Base-by-base conservation (phyloP, 2,329 filamentous ascomycete species). In the Verticillium klebahnii region DNA sequence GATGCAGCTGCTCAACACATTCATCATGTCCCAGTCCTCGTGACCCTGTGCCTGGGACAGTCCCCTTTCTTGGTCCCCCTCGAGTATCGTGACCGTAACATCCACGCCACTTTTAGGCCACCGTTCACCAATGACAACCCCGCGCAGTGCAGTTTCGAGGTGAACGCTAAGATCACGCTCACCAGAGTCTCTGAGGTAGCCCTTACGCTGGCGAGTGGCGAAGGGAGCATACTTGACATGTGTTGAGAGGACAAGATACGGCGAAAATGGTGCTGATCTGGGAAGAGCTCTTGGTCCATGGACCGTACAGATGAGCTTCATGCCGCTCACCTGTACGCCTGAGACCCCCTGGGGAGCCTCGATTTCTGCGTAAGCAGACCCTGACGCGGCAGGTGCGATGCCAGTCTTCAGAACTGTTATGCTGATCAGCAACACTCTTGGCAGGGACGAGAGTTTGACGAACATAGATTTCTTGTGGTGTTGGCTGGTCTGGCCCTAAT, bases 41-140 rank as follows among this genome's bases (percentile, higher is more conserved):
- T 87, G 84, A 9, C 78, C 80, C 67, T 78, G 75, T 29, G 78
- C 77, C 34, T 78, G 72, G 2, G 76, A 77, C 56, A 75, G 74
- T 73, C 75, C 84, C 73, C 73, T 84, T 76, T 94, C 90, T 72
- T 97, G 92, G 71, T 98, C 95, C 3, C 92, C 94, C 77, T 99
- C 95, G 19, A 99, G 81, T 57, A 99, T 88, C 0, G 93, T 97
- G 57, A 99, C 87, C 19, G 97, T 89, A 50, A 99, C 89, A 73
- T 99, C 95, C n/a, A 97, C 89, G 55, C 92, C 93, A 73, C 92
- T 97, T 81, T 99, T 99, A n/a, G 95, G 95, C 92, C 94, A 99
- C 62, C 94, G 84, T 73, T 97, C 93, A 15, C 92, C 93, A 71
- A 98, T 94, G 58, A 98, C 88, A 8, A 92, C 91, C 1, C 94